Base-by-base conservation (phyloP, 2,329 filamentous ascomycete genomes). In the Colletotrichum spaethianum region DNA sequence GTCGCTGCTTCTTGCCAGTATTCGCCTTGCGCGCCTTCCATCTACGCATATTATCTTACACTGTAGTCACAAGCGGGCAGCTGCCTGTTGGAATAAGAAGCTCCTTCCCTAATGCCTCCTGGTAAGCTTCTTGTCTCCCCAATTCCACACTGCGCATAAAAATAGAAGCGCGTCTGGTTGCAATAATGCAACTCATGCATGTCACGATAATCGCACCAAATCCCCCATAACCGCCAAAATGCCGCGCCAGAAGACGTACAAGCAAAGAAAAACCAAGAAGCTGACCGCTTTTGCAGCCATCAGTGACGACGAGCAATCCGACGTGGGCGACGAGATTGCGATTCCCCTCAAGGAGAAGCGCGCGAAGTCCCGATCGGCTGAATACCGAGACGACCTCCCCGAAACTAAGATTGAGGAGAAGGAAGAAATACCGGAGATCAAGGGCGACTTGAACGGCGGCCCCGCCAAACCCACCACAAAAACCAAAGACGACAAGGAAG, bases 281-380 rank as follows among this genome's bases (percentile, higher is more conserved):
- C 67, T 74, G 26, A 74, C 60, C 4, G 16, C 40, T 6, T 5
- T 23, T 42, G n/a, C 63, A 83, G 82, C 82, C 46, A 76, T 83
- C 16, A 83, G 82, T 74, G 82, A 83, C 61, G 77, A 79, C 3
- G 80, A 82, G 52, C 73, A 77, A 53, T 82, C 80, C 16, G 82
- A 83, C 31, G 23, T 66, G 18, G 56, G 53, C 53, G 60, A 56
- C 67, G 67, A 52, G 16, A 57, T 73, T 44, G 52, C 56, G 26
- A 62, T 67, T 16, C 67, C 70, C n/a, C 23, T 67, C 38, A 52
- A 50, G 4, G 61, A 62, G 33, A 56, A 40, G 23, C 70, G 67
- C 61, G 62, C 46, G 16, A 72, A 72, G 60, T 69, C 65, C 60
- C 44, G 52, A 23, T 70, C 70, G 23, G 65, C 52, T 16, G 70